Percentiles rank a stretch among this genome's conserved stretches.
Evolutionary conservation across 2,329 filamentous ascomycete genomes (phyloP).

Genomic region (Colletotrichum scovillei): DNA sequence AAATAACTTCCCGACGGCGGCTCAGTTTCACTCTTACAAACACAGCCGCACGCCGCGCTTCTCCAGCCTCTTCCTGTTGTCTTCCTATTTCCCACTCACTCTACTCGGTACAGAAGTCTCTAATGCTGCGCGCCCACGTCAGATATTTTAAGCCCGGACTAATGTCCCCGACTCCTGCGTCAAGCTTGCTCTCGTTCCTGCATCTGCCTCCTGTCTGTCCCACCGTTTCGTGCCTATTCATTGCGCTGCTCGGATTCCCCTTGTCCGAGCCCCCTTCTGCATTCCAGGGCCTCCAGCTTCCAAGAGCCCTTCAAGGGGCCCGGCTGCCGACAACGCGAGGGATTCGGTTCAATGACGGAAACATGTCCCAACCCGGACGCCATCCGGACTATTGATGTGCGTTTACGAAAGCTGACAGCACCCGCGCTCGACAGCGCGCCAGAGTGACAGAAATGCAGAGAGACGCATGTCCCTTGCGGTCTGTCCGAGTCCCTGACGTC

Average conservation of each 20-base stretch:
- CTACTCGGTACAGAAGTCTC: background rate
- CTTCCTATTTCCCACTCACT: background rate
- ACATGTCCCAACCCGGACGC: background rate
- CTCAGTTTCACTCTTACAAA: constrained; percentile 21
- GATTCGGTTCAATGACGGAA: background rate
- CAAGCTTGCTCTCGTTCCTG: background rate
- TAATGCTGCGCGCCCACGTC: background rate
- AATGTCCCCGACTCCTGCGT: background rate
- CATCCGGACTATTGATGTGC: background rate
- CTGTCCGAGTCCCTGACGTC: constrained; percentile 15
- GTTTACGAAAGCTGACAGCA: background rate
- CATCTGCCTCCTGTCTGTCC: background rate
- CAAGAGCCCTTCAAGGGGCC: background rate
- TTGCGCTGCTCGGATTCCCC: constrained; percentile 18
- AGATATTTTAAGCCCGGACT: background rate
- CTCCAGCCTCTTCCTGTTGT: constrained; percentile 8
- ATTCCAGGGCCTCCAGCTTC: background rate
- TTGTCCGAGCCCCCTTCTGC: background rate
- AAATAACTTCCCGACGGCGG: constrained; percentile 20
- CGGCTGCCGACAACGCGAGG: background rate
- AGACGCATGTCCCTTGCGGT: background rate
- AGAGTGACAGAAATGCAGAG: background rate
- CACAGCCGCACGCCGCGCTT: constrained; percentile 13
- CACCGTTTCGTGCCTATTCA: background rate
- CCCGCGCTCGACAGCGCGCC: background rate